These are phyloP conservation scores for Mortierella sp. DNA, from an alignment of 371 early-diverging fungal species.

Conservation along the genomic window DNA sequence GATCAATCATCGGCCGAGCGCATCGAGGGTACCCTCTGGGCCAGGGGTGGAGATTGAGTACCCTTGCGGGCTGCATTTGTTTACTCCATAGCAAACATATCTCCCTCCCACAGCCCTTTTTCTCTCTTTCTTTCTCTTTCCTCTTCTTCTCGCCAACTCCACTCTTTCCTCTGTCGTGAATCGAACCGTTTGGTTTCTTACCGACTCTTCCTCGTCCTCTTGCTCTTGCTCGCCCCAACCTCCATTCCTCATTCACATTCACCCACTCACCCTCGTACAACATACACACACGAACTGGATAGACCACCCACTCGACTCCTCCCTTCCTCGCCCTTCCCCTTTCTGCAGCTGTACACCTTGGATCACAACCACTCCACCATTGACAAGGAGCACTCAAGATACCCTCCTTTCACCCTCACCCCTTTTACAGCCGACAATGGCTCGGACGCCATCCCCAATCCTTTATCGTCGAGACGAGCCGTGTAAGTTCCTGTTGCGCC, in stretches of 20 bases:
- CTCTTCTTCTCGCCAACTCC: neutral
- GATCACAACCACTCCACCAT: too few species aligned
- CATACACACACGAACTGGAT: neutral
- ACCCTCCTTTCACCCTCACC: neutral
- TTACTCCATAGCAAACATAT: neutral
- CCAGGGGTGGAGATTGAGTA: neutral
- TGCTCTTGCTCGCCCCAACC: neutral
- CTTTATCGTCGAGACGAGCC: constrained; percentile 19
- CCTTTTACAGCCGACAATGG: neutral
- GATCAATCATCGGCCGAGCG: neutral
- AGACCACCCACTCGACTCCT: neutral
- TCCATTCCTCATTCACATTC: neutral
- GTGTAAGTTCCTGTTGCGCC: neutral
- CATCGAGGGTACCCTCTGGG: neutral
- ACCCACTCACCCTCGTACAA: neutral
- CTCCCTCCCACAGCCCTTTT: neutral
- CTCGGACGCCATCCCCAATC: neutral
- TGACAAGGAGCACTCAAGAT: neutral
- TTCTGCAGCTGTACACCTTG: too few species aligned
- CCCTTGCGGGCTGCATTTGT: neutral
- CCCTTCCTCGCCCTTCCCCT: neutral
- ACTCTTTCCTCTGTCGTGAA: neutral
- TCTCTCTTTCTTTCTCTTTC: neutral
- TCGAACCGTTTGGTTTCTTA: neutral
- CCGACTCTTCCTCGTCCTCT: neutral